A percentile compares a stretch with the other conserved stretches of the same genome.
These are phyloP conservation scores for Pleurostoma richardsiae DNA, from an alignment of 2,329 filamentous ascomycete genomes.

Conservation along the genomic window DNA sequence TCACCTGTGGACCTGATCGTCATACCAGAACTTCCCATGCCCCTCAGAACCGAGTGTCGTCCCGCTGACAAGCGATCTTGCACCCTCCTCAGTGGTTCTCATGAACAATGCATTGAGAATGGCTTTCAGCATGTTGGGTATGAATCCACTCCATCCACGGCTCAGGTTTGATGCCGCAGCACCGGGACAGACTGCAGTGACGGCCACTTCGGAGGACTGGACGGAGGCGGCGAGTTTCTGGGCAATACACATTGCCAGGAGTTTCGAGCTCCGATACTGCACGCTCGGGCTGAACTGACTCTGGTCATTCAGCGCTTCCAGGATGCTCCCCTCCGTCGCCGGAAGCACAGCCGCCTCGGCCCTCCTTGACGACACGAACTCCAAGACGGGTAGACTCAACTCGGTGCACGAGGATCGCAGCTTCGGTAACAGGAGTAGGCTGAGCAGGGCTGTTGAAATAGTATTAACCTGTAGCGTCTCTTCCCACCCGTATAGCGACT, in stretches of 20 bases:
- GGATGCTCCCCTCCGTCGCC: background rate
- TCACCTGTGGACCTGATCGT: background rate
- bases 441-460: constrained; percentile 3
- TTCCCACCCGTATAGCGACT: constrained; percentile 10
- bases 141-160: background rate
- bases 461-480: constrained; percentile 4
- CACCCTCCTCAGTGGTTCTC: constrained; percentile 3
- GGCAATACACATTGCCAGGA: constrained; percentile 1
- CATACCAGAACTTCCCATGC: constrained; percentile 2
- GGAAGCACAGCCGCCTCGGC: background rate
- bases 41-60: constrained; percentile 1
- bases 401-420: background rate
- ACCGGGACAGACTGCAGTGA: constrained; percentile 1
- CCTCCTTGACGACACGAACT: constrained; percentile 3
- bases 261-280: constrained; percentile 1
- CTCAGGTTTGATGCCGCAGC: constrained; percentile 2
- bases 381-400: background rate
- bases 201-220: background rate
- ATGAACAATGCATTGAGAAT: constrained; percentile 1
- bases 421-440: constrained; percentile 1
- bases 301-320: background rate
- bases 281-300: background rate
- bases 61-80: constrained; percentile 1
- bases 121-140: background rate
- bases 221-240: background rate